Conservation (phyloP, 306 rosid genomes). For the Rosa persica region DNA sequence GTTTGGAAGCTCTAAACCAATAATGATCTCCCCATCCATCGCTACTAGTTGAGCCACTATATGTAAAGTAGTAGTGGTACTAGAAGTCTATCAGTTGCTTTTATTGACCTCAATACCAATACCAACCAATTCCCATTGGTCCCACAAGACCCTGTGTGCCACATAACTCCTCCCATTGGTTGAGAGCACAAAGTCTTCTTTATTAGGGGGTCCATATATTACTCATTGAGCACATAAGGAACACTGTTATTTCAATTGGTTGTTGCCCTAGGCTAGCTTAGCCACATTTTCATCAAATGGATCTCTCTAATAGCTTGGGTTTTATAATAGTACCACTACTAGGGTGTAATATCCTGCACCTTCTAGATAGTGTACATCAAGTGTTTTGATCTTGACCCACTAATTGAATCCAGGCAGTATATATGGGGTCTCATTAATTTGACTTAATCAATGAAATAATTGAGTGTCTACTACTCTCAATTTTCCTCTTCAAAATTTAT, state of each 20-base stretch:
- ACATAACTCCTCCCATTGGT: background rate
- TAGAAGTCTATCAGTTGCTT: background rate
- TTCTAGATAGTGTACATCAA: slow-evolving; percentile 6
- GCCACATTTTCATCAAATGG: background rate
- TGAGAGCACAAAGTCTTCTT: background rate
- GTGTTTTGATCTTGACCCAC: slow-evolving; percentile 2
- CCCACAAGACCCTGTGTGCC: slow-evolving; percentile 10
- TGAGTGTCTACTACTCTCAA: background rate
- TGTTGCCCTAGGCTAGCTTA: background rate
- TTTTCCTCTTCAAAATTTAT: background rate
- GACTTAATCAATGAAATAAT: background rate
- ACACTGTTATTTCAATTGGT: background rate
- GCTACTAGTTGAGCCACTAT: background rate
- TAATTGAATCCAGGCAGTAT: background rate
- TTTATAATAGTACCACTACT: too few relatives aligned
- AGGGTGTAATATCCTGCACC: background rate
- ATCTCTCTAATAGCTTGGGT: background rate
- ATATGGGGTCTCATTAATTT: background rate
- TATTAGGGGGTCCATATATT: background rate
- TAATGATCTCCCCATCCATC: background rate
- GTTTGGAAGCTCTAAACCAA: slow-evolving; percentile 1
- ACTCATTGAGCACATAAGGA: background rate
- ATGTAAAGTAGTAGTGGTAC: background rate
- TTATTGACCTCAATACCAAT: background rate
- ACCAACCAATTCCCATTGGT: background rate